phyloP scores from a whole-genome alignment of 805 yeast genomes.

The Saturnispora mendoncae region DNA sequence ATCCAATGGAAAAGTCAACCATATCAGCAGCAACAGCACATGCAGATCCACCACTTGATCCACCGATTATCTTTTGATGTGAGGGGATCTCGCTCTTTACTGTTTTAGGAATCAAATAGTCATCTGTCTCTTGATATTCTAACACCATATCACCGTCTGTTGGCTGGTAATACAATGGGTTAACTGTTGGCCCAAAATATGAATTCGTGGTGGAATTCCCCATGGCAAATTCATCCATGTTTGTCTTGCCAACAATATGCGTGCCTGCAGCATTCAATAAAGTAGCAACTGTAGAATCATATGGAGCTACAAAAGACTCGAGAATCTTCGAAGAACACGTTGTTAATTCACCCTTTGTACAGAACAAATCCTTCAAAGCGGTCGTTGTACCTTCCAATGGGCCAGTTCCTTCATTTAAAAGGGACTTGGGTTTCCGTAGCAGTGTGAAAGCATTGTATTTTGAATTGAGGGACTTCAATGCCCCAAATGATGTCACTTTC shows the following conservation, averaged over 20 bases:
- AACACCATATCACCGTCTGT: conserved; percentile 18
- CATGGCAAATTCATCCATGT: conserved; percentile 97
- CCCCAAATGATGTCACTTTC: conserved; percentile 1
- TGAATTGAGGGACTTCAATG: conserved; percentile 15
- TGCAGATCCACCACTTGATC: conserved; percentile 95
- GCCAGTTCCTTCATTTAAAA: conserved; percentile 2
- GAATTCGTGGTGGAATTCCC: conserved; percentile 65
- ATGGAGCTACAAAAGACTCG: conserved; percentile 59
- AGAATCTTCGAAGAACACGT: conserved; percentile 73
- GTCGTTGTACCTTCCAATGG: conserved; percentile 18
- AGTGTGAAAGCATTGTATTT: conserved; percentile 34
- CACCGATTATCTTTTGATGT: conserved; percentile 54
- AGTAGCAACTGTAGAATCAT: conserved; percentile 62
- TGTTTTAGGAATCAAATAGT: conserved; percentile 6
- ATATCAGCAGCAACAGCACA: conserved; percentile 74
- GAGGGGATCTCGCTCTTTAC: neutral
- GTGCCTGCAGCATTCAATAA: conserved; percentile 48
- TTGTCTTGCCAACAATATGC: conserved; percentile 65
- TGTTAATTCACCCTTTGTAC: conserved; percentile 52
- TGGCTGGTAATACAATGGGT: conserved; percentile 32
- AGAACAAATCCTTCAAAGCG: conserved; percentile 76
- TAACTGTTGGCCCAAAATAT: conserved; percentile 46
- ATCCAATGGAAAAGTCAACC: conserved; percentile 75
- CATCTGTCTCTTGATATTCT: conserved; percentile 16
- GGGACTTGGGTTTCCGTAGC: conserved; percentile 18